Evolutionary conservation across 2,329 filamentous ascomycete genomes (phyloP).

Genomic region (Grosmannia huntii): DNA sequence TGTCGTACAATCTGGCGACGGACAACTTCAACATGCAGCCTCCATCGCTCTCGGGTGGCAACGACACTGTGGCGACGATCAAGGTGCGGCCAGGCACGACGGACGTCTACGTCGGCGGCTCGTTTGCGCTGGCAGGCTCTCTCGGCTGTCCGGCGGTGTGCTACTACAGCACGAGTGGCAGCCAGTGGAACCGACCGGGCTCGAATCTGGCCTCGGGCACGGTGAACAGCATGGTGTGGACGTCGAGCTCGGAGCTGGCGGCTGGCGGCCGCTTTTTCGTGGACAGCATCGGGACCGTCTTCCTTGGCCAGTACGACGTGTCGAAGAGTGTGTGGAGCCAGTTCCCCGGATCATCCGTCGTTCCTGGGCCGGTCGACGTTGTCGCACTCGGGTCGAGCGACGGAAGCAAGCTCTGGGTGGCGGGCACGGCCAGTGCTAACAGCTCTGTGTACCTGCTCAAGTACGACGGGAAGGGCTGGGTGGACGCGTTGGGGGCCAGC

Average conservation of each 20-base stretch:
- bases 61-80: conserved; percentile 65
- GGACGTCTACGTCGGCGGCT: conserved; percentile 76
- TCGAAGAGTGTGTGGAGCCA: conserved; percentile 52
- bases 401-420: conserved; percentile 66
- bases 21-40: conserved; percentile 59
- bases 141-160: conserved; percentile 76
- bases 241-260: conserved; percentile 55
- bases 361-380: conserved; percentile 71
- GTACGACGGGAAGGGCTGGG: conserved; percentile 62
- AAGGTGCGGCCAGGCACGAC: conserved; percentile 54
- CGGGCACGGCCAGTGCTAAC: conserved; percentile 51
- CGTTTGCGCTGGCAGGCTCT: conserved; percentile 70
- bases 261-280: conserved; percentile 66
- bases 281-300: conserved; percentile 46
- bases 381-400: conserved; percentile 63
- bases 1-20: conserved; percentile 63
- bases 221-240: conserved; percentile 65
- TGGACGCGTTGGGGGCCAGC: conserved; percentile 32
- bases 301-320: conserved; percentile 61
- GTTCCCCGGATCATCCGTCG: conserved; percentile 45
- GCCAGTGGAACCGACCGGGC: conserved; percentile 72
- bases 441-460: conserved; percentile 69
- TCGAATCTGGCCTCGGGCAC: conserved; percentile 54
- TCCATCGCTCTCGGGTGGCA: conserved; percentile 56
- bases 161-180: conserved; percentile 55